Percentiles rank a stretch among this genome's conserved stretches.
Conservation (phyloP, 805 yeast species). For the Kazachstania kunashirensis region DNA sequence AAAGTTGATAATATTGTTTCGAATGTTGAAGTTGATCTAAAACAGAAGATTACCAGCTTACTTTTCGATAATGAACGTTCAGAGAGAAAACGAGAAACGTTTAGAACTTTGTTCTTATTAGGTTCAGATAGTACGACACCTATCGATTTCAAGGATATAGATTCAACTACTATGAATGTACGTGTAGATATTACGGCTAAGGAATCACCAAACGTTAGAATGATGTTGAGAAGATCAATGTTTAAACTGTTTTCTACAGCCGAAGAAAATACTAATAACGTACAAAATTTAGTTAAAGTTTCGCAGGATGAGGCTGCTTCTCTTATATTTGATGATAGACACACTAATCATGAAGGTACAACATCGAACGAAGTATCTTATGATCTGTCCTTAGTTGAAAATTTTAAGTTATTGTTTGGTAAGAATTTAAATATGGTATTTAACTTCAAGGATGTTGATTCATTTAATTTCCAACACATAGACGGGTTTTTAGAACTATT, state of each 20-base stretch:
- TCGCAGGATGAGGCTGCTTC: constrained; percentile 5
- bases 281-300: constrained; percentile 5
- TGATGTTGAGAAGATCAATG: constrained; percentile 30
- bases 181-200: constrained; percentile 31
- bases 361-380: constrained; percentile 18
- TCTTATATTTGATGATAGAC: neutral
- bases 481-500: constrained; percentile 23
- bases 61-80: constrained; percentile 10
- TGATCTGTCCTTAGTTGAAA: constrained; percentile 27
- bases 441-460: constrained; percentile 29
- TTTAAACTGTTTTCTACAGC: constrained; percentile 23
- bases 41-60: constrained; percentile 24
- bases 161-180: constrained; percentile 13
- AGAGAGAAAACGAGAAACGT: constrained; percentile 3
- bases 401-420: constrained; percentile 21
- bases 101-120: constrained; percentile 33
- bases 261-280: constrained; percentile 7
- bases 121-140: constrained; percentile 38
- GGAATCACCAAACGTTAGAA: constrained; percentile 31
- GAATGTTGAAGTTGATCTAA: constrained; percentile 30
- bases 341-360: neutral
- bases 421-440: constrained; percentile 22
- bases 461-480: constrained; percentile 21
- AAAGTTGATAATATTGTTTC: constrained; percentile 25
- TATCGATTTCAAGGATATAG: constrained; percentile 26